A percentile compares a stretch with the other conserved stretches of the same genome.
Conservation (phyloP, 2,329 filamentous ascomycete genomes). For the Leptosphaerulina australis region DNA sequence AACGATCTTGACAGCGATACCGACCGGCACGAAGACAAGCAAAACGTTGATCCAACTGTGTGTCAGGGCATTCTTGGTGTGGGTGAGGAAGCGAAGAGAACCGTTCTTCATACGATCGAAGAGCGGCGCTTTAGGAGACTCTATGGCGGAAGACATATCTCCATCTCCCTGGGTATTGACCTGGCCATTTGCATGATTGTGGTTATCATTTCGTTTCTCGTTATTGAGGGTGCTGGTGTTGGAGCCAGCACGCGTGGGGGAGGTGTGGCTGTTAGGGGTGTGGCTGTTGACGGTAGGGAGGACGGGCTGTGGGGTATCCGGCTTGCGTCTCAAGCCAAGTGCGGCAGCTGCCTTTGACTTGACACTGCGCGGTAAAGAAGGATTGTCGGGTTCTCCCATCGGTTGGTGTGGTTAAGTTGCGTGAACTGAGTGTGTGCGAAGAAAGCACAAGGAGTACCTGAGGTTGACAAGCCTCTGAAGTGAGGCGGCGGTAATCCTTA, state of each 20-base stretch:
- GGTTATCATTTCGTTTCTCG: conserved; percentile 30
- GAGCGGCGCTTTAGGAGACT: conserved; percentile 52
- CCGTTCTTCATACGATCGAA: conserved; percentile 57
- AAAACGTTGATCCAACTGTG: conserved; percentile 81
- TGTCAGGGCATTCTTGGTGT: conserved; percentile 64
- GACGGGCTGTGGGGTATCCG: conserved; percentile 35
- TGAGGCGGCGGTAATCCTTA: conserved; percentile 31
- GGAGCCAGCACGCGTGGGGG: conserved; percentile 23
- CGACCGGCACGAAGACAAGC: conserved; percentile 77
- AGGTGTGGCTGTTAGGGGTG: conserved; percentile 31
- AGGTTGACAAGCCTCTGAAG: conserved; percentile 22
- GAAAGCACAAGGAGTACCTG: conserved; percentile 12
- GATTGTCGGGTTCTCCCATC: conserved; percentile 63
- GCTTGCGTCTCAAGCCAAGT: conserved; percentile 51
- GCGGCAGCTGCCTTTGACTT: conserved; percentile 56
- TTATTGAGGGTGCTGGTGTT: conserved; percentile 24
- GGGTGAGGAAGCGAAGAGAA: conserved; percentile 59
- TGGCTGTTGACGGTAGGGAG: conserved; percentile 40
- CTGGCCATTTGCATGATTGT: conserved; percentile 26
- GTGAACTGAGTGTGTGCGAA: conserved; percentile 11
- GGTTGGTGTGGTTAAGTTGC: conserved; percentile 38
- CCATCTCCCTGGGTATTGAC: conserved; percentile 56
- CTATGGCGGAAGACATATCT: conserved; percentile 61
- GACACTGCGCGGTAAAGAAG: conserved; percentile 58
- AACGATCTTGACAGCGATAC: conserved; percentile 66